Evolutionary conservation across 1,284 basidiomycete species (phyloP).

Genomic region (Gymnopus androsaceus): DNA sequence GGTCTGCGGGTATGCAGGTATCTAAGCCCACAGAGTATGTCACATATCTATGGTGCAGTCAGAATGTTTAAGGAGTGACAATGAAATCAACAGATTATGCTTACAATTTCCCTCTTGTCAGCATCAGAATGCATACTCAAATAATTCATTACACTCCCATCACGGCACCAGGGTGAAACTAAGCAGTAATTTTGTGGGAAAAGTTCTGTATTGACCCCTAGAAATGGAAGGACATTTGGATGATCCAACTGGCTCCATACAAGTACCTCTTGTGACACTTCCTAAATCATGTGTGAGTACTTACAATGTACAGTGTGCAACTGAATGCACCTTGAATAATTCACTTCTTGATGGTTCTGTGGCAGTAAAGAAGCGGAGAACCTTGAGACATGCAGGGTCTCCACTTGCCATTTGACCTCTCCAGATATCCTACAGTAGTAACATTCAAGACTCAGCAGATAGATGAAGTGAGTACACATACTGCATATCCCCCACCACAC

Average conservation of each 20-base stretch:
- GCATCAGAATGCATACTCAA: not conserved
- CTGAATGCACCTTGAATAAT: not conserved
- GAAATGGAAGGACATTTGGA: constrained; percentile 28
- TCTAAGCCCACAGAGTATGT: constrained; percentile 14
- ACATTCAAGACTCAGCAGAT: not conserved
- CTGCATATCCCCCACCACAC: too few relatives aligned
- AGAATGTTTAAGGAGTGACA: too few relatives aligned
- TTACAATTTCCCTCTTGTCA: not conserved
- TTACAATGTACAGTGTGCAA: too few relatives aligned
- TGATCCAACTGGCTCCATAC: constrained; percentile 30
- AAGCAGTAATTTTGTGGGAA: constrained; percentile 24
- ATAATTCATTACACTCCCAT: constrained; percentile 23
- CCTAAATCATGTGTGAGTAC: not conserved
- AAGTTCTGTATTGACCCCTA: constrained; percentile 21
- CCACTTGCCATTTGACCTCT: not conserved
- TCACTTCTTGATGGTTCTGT: not conserved
- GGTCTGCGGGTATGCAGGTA: constrained; percentile 18
- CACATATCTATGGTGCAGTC: constrained; percentile 5
- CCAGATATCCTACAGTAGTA: constrained; percentile 6
- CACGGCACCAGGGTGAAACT: constrained; percentile 28
- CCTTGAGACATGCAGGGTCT: not conserved
- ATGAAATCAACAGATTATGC: not conserved
- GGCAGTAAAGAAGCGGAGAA: constrained; percentile 1
- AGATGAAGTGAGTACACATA: too few relatives aligned
- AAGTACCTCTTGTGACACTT: constrained; percentile 19